Percentiles rank a stretch among this genome's conserved stretches.
phyloP scores from a whole-genome alignment of 2,329 filamentous ascomycete genomes.

The Sporothrix globosa region DNA sequence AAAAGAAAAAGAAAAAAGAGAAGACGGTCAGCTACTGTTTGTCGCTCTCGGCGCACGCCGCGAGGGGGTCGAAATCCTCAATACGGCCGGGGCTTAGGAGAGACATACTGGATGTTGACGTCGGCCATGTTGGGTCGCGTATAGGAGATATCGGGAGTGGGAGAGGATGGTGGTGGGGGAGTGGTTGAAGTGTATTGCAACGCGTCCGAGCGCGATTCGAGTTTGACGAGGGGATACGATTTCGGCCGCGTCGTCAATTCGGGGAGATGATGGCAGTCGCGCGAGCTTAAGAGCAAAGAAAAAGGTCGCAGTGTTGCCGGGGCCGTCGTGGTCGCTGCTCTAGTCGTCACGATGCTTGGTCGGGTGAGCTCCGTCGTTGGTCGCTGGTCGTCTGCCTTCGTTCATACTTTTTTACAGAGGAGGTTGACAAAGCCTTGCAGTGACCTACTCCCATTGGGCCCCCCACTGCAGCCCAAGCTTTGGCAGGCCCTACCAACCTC shows the following conservation, averaged over 20 bases:
- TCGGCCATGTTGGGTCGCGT: slow-evolving; percentile 32
- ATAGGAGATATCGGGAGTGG: neutral
- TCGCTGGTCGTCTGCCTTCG: neutral
- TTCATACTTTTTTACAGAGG: slow-evolving; percentile 3
- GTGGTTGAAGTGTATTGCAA: neutral
- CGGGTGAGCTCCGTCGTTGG: neutral
- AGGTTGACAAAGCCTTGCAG: slow-evolving; percentile 25
- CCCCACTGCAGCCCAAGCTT: slow-evolving; percentile 15
- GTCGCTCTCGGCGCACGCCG: neutral
- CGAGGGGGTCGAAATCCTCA: neutral
- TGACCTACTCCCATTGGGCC: slow-evolving; percentile 12
- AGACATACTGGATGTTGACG: slow-evolving; percentile 36
- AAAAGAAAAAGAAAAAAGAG: neutral
- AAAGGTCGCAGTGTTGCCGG: neutral
- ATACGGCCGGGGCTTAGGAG: neutral
- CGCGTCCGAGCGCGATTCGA: slow-evolving; percentile 13
- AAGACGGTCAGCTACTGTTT: neutral
- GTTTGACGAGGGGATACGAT: neutral
- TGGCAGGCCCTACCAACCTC: slow-evolving; percentile 17
- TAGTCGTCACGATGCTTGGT: slow-evolving; percentile 14
- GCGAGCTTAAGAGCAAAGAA: neutral
- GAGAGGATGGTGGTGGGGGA: neutral
- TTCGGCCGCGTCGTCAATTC: slow-evolving; percentile 15
- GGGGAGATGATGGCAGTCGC: neutral
- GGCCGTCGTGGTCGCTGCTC: neutral